Percentiles rank a stretch among this genome's conserved stretches.
Conservation (phyloP, 1,284 basidiomycete species). For the Laetiporus sulphureus region DNA sequence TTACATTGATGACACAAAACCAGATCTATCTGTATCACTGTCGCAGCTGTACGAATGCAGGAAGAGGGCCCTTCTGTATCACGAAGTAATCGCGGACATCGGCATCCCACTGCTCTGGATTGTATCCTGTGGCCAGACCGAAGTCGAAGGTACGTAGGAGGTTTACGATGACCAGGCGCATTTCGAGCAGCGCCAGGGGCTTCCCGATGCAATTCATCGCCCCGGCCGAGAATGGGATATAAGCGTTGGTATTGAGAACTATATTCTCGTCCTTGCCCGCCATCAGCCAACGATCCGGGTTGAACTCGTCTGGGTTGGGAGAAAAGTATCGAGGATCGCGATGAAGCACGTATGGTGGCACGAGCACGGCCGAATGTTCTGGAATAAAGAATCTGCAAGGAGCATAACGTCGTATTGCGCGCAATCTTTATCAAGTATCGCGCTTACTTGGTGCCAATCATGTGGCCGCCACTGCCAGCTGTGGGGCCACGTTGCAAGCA, state of each 20-base stretch:
- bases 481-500: slow-evolving; percentile 40
- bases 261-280: background rate
- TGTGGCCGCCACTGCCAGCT: slow-evolving; percentile 8
- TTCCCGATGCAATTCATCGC: slow-evolving; percentile 20
- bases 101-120: slow-evolving; percentile 6
- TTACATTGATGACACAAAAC: no score
- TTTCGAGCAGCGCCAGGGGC: slow-evolving; percentile 18
- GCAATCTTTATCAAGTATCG: background rate
- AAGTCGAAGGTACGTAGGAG: slow-evolving; percentile 16
- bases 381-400: slow-evolving; percentile 12
- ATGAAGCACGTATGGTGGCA: slow-evolving; percentile 19
- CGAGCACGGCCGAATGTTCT: slow-evolving; percentile 20
- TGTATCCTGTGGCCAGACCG: slow-evolving; percentile 10
- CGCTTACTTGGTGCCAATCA: background rate
- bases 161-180: slow-evolving; percentile 13
- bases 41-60: no score
- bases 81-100: slow-evolving; percentile 11
- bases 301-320: slow-evolving; percentile 10
- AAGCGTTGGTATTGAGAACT: slow-evolving; percentile 12
- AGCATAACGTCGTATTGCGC: background rate
- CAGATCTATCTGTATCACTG: no score
- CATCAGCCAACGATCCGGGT: slow-evolving; percentile 18
- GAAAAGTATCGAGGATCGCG: slow-evolving; percentile 13
- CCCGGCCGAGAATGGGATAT: slow-evolving; percentile 19
- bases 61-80: slow-evolving; percentile 3